Percentiles rank a stretch among this genome's conserved stretches.
phyloP scores from a whole-genome alignment of 306 rosid species.

The Trifolium pratense region DNA sequence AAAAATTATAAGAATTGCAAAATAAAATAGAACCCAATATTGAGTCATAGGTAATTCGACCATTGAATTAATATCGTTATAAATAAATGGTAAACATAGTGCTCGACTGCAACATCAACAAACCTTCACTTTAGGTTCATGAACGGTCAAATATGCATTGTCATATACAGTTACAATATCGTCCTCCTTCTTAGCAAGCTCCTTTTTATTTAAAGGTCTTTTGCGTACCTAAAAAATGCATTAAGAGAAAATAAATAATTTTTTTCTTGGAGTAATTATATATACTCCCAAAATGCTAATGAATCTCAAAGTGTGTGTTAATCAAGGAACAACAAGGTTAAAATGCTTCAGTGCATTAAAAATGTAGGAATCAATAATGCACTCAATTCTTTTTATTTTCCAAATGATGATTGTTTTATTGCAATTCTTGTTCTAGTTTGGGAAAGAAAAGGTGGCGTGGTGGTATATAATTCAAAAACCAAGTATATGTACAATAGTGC shows the following conservation, averaged over 20 bases:
- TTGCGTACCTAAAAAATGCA: constrained; percentile 78
- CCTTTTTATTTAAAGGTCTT: constrained; percentile 96
- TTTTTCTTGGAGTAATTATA: not conserved
- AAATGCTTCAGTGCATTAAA: constrained; percentile 14
- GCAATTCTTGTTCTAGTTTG: constrained; percentile 8
- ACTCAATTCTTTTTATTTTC: constrained; percentile 26
- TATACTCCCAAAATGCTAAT: constrained; percentile 9
- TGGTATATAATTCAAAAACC: constrained; percentile 7
- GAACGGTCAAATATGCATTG: constrained; percentile 72
- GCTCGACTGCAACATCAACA: constrained; percentile 37
- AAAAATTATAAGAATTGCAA: not conserved
- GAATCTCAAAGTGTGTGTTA: constrained; percentile 27
- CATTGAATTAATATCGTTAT: constrained; percentile 35
- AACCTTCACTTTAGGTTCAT: constrained; percentile 94
- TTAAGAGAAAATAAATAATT: constrained; percentile 23
- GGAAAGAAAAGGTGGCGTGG: not conserved
- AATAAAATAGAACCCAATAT: constrained; percentile 21
- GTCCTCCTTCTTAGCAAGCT: constrained; percentile 91
- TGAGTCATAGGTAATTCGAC: constrained; percentile 35
- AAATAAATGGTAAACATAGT: constrained; percentile 23
- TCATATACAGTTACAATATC: constrained; percentile 83
- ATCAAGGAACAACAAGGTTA: constrained; percentile 6
- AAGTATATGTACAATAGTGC: not conserved
- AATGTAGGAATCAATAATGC: constrained; percentile 7
- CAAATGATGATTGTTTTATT: constrained; percentile 19